Evolutionary conservation across 176 grass and related monocot species (phyloP).

Genomic region (Dendrocalamus sinicus): DNA sequence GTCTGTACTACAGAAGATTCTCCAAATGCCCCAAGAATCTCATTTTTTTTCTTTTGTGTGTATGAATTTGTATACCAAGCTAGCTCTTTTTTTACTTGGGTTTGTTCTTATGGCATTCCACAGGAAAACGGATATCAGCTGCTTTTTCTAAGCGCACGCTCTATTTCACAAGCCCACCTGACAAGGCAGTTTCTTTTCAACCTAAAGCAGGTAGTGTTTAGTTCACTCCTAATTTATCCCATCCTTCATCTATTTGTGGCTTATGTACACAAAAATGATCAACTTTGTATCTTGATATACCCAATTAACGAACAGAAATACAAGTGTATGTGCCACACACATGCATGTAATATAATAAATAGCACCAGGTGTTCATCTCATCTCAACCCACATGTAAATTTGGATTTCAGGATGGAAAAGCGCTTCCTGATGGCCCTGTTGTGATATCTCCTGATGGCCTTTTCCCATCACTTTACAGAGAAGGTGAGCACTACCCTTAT

Average conservation of each 20-base stretch:
- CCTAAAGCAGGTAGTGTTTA: conserved; percentile 79
- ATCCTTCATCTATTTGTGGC: conserved; percentile 20
- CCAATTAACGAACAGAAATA: conserved; percentile 8
- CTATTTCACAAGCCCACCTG: conserved; percentile 96
- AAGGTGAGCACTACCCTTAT: conserved; percentile 64
- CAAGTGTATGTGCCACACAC: background rate
- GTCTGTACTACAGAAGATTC: conserved; percentile 1
- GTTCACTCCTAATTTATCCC: conserved; percentile 2
- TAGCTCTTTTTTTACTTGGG: conserved; percentile 3
- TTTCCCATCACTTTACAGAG: conserved; percentile 97
- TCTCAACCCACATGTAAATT: conserved; percentile 25
- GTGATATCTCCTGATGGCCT: conserved; percentile 98
- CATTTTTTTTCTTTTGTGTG: background rate
- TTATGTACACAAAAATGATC: background rate
- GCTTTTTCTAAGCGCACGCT: conserved; percentile 85
- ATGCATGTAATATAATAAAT: conserved; percentile 28
- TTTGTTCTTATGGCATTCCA: conserved; percentile 44
- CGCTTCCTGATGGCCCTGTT: conserved; percentile 92
- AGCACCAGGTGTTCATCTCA: conserved; percentile 28
- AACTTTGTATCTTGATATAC: background rate
- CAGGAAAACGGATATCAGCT: conserved; percentile 98
- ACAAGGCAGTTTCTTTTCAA: conserved; percentile 92
- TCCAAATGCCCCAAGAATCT: conserved; percentile 21
- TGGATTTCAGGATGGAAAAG: conserved; percentile 88
- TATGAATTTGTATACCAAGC: conserved; percentile 6